These are phyloP conservation scores for Digitaria exilis DNA, from an alignment of 202 grass and related monocot genomes.

Conservation along the genomic window DNA sequence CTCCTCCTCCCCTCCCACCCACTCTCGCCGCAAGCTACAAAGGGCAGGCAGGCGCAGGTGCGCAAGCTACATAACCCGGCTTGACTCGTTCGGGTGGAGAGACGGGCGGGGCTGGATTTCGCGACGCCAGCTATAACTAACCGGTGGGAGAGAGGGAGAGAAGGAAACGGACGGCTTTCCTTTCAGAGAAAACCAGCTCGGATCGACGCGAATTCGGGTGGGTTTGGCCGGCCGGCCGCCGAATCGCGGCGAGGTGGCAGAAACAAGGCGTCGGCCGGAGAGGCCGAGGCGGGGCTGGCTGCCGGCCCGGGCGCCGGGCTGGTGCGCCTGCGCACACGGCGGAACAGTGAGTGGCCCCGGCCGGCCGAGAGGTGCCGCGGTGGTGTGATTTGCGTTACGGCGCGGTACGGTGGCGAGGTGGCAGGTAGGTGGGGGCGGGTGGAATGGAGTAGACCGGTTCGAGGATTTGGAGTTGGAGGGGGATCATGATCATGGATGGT, in stretches of 20 bases:
- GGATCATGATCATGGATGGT: neutral
- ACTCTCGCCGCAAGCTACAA: constrained; percentile 28
- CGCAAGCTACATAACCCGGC: constrained; percentile 12
- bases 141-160: neutral
- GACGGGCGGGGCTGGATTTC: constrained; percentile 26
- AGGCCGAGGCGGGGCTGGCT: constrained; percentile 18
- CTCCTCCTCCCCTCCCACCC: neutral
- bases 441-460: neutral
- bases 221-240: constrained; percentile 63
- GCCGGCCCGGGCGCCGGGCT: neutral
- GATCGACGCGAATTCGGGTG: constrained; percentile 1
- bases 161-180: neutral
- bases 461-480: neutral
- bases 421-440: neutral
- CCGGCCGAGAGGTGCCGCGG: neutral
- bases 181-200: neutral
- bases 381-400: neutral
- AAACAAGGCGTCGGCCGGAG: constrained; percentile 27
- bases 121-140: constrained; percentile 14
- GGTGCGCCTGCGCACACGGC: constrained; percentile 10
- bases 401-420: neutral
- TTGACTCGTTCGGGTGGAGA: constrained; percentile 8
- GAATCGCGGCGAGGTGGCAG: constrained; percentile 36
- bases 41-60: neutral
- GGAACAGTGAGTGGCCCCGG: neutral